A percentile compares a stretch with the other conserved stretches of the same genome.
These are phyloP conservation scores for Trichocomaceae sp. DNA, from an alignment of 2,329 filamentous ascomycete genomes.

Conservation along the genomic window DNA sequence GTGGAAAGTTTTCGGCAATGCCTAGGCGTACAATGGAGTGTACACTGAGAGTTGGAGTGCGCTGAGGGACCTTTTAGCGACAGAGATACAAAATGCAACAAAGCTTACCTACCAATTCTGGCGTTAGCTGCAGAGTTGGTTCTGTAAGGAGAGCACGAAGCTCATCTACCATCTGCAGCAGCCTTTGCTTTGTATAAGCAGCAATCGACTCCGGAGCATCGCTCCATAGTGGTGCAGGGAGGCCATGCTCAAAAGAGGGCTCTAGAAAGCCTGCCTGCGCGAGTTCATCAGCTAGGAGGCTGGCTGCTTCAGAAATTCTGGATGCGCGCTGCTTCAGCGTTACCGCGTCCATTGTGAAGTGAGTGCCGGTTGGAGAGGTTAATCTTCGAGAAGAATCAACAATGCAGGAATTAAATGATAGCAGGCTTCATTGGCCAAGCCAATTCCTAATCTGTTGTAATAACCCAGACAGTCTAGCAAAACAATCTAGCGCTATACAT, in stretches of 20 bases:
- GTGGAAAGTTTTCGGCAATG: conserved; percentile 11
- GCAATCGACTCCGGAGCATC: conserved; percentile 14
- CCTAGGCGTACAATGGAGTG: conserved; percentile 11
- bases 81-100: neutral
- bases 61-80: neutral
- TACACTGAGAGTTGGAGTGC: conserved; percentile 11
- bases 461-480: no score
- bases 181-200: conserved; percentile 1
- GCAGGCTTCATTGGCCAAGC: no score
- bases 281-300: conserved; percentile 8
- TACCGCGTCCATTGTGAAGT: neutral
- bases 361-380: neutral
- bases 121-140: conserved; percentile 4
- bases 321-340: neutral
- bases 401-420: no score
- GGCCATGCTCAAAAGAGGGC: conserved; percentile 16
- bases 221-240: conserved; percentile 10
- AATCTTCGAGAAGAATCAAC: no score
- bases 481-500: no score
- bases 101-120: conserved; percentile 8
- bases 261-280: conserved; percentile 11
- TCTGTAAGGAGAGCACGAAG: conserved; percentile 12
- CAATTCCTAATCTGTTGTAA: no score
- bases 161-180: conserved; percentile 13
- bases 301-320: neutral